Evolutionary conservation across 129 eudicot genomes (phyloP).

Genomic region (Flaveria sonorensis): DNA sequence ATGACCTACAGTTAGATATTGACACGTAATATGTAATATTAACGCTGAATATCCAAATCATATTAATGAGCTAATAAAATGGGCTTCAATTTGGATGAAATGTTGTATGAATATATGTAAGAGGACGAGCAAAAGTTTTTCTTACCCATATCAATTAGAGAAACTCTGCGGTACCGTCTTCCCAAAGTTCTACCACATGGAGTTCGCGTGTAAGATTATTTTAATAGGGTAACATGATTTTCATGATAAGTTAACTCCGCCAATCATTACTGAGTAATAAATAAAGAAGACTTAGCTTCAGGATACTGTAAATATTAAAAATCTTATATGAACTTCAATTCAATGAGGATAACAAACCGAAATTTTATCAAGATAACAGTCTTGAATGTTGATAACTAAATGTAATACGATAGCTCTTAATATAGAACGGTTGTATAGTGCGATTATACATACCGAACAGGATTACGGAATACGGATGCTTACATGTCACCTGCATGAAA

Average conservation of each 20-base stretch:
- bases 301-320: too few species aligned
- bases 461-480: background rate
- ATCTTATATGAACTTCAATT: too few species aligned
- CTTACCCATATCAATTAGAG: too few species aligned
- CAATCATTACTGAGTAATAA: too few species aligned
- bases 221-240: slow-evolving; percentile 47
- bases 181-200: slow-evolving; percentile 40
- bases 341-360: background rate
- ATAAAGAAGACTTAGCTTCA: too few species aligned
- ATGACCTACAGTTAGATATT: background rate
- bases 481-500: slow-evolving; percentile 12
- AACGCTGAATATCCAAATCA: background rate
- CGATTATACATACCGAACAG: background rate
- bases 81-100: background rate
- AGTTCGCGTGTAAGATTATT: slow-evolving; percentile 77
- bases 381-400: background rate
- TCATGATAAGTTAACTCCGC: slow-evolving; percentile 4
- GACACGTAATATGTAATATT: background rate
- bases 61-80: background rate
- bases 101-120: background rate
- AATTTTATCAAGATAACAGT: background rate
- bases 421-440: background rate
- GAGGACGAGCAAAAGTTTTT: slow-evolving; percentile 29
- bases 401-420: background rate
- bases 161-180: slow-evolving; percentile 28